Conservation (phyloP, 2,329 filamentous ascomycete genomes). For the Ophiostoma sp. region DNA sequence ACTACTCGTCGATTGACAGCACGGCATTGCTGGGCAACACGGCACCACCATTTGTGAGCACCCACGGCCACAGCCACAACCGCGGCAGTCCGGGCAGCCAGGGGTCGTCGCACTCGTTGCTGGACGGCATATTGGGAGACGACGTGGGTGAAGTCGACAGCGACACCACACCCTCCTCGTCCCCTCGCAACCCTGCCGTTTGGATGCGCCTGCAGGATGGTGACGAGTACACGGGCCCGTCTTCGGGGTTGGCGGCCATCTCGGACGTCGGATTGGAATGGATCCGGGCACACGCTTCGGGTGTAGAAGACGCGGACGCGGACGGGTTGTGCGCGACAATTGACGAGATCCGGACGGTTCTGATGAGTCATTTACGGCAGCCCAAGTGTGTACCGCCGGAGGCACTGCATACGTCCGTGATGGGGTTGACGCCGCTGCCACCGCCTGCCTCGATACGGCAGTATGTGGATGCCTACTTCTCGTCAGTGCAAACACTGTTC, state of each 20-base stretch:
- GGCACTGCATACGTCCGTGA: neutral
- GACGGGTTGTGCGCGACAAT: conserved; percentile 18
- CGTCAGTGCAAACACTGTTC: conserved; percentile 19
- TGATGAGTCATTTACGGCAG: conserved; percentile 22
- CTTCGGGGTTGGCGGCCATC: conserved; percentile 21
- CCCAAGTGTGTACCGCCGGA: conserved; percentile 21
- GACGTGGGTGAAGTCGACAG: neutral
- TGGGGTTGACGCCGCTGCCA: neutral
- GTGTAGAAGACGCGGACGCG: conserved; percentile 29
- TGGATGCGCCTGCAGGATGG: conserved; percentile 22
- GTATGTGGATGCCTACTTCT: conserved; percentile 23
- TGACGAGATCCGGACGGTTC: conserved; percentile 19
- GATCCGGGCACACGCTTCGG: conserved; percentile 30
- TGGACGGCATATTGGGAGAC: conserved; percentile 8
- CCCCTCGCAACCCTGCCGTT: conserved; percentile 15
- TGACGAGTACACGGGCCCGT: conserved; percentile 24
- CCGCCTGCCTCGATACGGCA: conserved; percentile 8
- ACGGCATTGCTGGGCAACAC: neutral
- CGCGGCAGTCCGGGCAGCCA: neutral
- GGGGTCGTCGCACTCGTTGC: neutral
- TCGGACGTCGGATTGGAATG: conserved; percentile 35
- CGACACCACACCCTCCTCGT: neutral
- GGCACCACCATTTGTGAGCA: neutral
- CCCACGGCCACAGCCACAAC: too few relatives aligned
- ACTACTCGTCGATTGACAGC: neutral